These are phyloP conservation scores for Colletotrichum sp. DNA, from an alignment of 2,329 filamentous ascomycete species.

Conservation along the genomic window DNA sequence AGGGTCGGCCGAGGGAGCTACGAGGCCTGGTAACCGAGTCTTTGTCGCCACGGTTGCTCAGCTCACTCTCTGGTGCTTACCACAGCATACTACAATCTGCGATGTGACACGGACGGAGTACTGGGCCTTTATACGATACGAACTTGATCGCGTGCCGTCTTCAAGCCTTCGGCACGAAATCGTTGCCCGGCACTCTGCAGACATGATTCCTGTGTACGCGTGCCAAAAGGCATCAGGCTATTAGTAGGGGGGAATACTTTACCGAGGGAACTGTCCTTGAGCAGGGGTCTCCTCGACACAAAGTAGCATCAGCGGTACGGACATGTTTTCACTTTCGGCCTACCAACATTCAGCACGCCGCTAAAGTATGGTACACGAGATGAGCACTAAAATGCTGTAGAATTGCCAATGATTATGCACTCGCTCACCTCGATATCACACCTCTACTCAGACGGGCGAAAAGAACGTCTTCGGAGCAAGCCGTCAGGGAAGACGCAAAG, in stretches of 20 bases:
- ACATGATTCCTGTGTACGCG: not conserved
- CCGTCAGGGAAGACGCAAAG: not conserved
- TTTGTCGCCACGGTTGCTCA: not conserved
- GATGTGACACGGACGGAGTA: not conserved
- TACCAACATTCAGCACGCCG: not conserved
- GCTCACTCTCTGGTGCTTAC: not conserved
- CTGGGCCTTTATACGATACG: not conserved
- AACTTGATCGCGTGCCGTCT: not conserved
- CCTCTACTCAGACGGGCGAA: not conserved
- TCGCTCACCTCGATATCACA: not conserved
- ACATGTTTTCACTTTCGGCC: not conserved
- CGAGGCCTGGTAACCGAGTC: not conserved
- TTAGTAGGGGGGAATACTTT: constrained; percentile 1
- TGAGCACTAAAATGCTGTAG: not conserved
- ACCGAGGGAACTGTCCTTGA: not conserved
- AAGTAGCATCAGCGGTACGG: constrained; percentile 7
- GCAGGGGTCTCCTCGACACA: not conserved
- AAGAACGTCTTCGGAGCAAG: not conserved
- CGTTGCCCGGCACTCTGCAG: not conserved
- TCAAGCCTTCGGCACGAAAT: not conserved
- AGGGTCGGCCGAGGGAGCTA: not conserved
- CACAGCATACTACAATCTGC: not conserved
- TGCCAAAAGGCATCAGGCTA: not conserved
- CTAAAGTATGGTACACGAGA: not conserved
- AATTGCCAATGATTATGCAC: not conserved